Base-by-base conservation (phyloP, 2,329 filamentous ascomycete genomes). In the Pezicula neosporulosa region DNA sequence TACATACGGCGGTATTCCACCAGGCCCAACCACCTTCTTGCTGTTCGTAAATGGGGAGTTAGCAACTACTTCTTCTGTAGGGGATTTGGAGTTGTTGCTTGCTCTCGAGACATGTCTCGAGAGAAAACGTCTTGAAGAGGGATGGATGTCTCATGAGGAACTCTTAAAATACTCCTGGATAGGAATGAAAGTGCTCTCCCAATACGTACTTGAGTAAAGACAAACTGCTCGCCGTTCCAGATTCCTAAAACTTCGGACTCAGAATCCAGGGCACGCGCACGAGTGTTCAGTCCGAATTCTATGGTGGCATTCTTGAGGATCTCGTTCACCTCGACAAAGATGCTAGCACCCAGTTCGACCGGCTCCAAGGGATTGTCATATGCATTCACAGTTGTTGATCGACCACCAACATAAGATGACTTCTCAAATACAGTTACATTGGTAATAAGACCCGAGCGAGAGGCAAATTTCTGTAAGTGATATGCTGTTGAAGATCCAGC, bases 361-460 rank as follows among this genome's bases (percentile, higher is more conserved):
- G 87, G 87, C 37, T 85, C 73, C 0, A 72, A 57, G 2, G 84
- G 75, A 60, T 93, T 78, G 56, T 82, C 78, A 66, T 87, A 93
- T 2, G 84, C 85, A 62, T 91, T 76, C 16, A 96, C 87, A 0
- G 92, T 97, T 28, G 92, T 89, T 7, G 88, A 88, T 24, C 94
- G 88, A 8, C 94, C 94, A 28, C 94, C 94, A 41, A 97, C 78
- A 59, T 85, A 89, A 30, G 75, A 68, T 15, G 83, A 84, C 60
- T 86, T 87, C 64, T 99, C 94, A 67, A 93, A 97, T 27, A 99
- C 76, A 19, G 91, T 96, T 61, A 97, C 86, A 59, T 96, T 87
- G 52, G 93, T 66, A 2, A 77, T 72, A 16, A 87, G 68, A 16
- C 73, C 73, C 21, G 73, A 75, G 52, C 81, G 70, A 4, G 80